Evolutionary conservation across 495 filamentous ascomycete genomes (phyloP), one percentile per base, ranked within the genome.

Genomic region (Chaetomium cochliodes): DNA sequence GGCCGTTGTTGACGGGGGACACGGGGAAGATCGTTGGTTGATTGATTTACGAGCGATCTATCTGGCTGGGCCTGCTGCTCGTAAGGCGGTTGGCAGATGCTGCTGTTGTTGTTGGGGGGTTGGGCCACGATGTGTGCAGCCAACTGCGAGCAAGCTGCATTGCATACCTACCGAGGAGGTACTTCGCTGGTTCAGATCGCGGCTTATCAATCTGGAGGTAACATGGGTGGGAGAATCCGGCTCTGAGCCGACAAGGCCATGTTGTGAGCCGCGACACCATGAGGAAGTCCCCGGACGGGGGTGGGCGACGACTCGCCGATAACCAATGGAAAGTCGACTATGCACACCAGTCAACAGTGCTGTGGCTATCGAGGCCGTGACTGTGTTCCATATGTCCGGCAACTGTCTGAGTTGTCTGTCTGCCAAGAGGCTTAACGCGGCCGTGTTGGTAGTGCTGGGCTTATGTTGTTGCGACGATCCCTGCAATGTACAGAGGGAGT

Each of bases 1-100:
- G 39, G 58, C 20, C 11, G 51, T 25, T 53, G 44, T 46, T 62
- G 44, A 51, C 57, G 39, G 64, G 28, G 15, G 58, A 62, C 13
- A 51, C 11, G 13, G 64, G 64, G 13, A 51, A 58, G 44, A 62
- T 62, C 18, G 53, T 62, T 50, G 64, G 58, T n/a, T 66, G 37
- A 66, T n/a, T 62, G 37, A 62, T 52, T 44, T 52, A 64, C 26
- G 49, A 8, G 30, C n/a, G 44, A 20, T 23, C 28, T 23, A n/a
- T 30, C 28, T 30, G 28, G 28, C 28, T 30, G 28, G 3, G 2
- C 3, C 6, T 30, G 5, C 20, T 47, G 42, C 18, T n/a, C 37
- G 11, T 57, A 1, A 23, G 54, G n/a, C 20, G 15, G 57, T 28
- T 30, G 41, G 42, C 9, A 3, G 54, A n/a, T n/a, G n/a, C n/a